phyloP scores from a whole-genome alignment of 1,284 basidiomycete species.

The Leccinum subfulvum region DNA sequence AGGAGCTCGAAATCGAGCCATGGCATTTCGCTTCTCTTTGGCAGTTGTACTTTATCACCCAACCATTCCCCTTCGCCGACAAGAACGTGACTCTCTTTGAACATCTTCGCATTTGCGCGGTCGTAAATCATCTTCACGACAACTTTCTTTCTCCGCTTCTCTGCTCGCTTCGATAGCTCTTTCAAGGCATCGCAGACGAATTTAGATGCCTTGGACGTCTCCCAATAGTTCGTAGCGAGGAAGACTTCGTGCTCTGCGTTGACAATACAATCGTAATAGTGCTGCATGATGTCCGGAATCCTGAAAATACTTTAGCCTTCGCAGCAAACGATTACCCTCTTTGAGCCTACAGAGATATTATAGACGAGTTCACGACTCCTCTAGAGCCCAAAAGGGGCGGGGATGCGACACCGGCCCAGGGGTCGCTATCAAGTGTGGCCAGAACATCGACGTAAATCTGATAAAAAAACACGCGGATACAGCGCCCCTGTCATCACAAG shows the following conservation, averaged over 20 bases:
- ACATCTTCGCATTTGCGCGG: slow-evolving; percentile 59
- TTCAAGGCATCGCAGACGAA: slow-evolving; percentile 53
- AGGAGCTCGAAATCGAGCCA: slow-evolving; percentile 65
- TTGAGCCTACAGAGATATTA: slow-evolving; percentile 41
- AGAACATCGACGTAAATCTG: slow-evolving; percentile 59
- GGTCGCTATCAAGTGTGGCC: slow-evolving; percentile 49
- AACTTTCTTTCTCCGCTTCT: slow-evolving; percentile 47
- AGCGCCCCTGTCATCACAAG: neutral
- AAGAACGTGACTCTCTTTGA: slow-evolving; percentile 53
- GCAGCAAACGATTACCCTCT: neutral
- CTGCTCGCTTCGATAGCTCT: slow-evolving; percentile 51
- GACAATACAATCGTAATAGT: slow-evolving; percentile 55
- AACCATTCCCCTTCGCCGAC: slow-evolving; percentile 51
- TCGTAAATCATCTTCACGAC: slow-evolving; percentile 69
- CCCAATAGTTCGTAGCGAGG: slow-evolving; percentile 60
- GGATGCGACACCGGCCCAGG: slow-evolving; percentile 52
- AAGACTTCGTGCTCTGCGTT: slow-evolving; percentile 59
- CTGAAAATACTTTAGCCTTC: slow-evolving; percentile 29
- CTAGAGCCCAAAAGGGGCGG: slow-evolving; percentile 56
- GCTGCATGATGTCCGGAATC: slow-evolving; percentile 64
- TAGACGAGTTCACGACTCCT: slow-evolving; percentile 54
- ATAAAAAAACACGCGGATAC: slow-evolving; percentile 1
- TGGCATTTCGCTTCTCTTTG: slow-evolving; percentile 55
- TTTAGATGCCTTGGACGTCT: slow-evolving; percentile 50
- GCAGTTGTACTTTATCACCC: slow-evolving; percentile 52